Percentiles rank a stretch among this genome's conserved stretches.
Conservation (phyloP, 2,329 filamentous ascomycete species). For the Pyrenochaeta sp. region DNA sequence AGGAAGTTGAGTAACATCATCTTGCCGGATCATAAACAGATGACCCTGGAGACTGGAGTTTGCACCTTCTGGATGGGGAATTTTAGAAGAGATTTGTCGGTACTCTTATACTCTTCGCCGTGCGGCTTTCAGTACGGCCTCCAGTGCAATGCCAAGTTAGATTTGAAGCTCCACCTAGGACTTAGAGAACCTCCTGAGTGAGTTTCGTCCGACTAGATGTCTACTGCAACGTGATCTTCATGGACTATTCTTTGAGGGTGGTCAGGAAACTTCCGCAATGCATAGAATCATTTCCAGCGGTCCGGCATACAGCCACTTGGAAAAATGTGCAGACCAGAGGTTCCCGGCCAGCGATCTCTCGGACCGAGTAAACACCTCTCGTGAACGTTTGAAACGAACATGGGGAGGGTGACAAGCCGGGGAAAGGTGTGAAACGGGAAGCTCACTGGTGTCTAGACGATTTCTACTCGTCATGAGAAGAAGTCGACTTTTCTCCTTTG, state of each 20-base stretch:
- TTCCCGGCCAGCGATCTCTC: conserved; percentile 4
- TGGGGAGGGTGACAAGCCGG: conserved; percentile 10
- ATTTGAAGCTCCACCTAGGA: neutral
- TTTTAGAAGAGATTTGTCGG: neutral
- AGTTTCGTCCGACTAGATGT: neutral
- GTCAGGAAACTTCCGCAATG: conserved; percentile 1
- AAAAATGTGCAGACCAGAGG: neutral
- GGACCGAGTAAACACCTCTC: conserved; percentile 11
- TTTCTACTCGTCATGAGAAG: neutral
- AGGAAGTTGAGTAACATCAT: conserved; percentile 28
- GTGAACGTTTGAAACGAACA: conserved; percentile 13
- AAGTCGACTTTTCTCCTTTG: neutral
- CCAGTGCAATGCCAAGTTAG: neutral
- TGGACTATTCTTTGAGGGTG: neutral
- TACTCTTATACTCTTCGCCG: conserved; percentile 3
- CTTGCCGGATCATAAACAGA: conserved; percentile 1
- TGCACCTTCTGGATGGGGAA: conserved; percentile 1
- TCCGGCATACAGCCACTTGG: conserved; percentile 4
- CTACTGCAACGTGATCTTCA: neutral
- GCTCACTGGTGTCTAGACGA: conserved; percentile 3
- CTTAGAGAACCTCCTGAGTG: neutral
- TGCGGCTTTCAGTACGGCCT: neutral
- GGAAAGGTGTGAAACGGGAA: conserved; percentile 12
- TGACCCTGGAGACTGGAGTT: neutral
- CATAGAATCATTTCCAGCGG: neutral